phyloP scores from a whole-genome alignment of 2,329 filamentous ascomycete species.

The Colletotrichum incanum region DNA sequence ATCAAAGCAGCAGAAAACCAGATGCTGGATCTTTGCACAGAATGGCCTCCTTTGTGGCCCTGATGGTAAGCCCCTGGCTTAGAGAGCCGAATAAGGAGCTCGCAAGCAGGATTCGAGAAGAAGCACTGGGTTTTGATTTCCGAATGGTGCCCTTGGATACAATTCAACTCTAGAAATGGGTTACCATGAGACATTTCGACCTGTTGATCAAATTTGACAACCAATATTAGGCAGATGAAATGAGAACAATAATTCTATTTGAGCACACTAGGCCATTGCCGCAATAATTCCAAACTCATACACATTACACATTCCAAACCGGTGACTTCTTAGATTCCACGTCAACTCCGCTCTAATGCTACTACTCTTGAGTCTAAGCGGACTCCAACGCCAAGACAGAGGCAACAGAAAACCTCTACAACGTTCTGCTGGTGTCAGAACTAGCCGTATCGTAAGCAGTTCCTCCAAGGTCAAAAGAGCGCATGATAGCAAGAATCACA shows the following conservation, averaged over 20 bases:
- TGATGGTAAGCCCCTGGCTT: no score
- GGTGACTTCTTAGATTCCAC: not conserved
- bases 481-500: constrained; percentile 75
- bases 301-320: not conserved
- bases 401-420: not conserved
- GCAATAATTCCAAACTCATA: not conserved
- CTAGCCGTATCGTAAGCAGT: constrained; percentile 42
- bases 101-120: no score
- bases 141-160: no score
- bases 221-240: not conserved
- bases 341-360: constrained; percentile 5
- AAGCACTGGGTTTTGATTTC: no score
- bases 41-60: no score
- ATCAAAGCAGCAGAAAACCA: no score
- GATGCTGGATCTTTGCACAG: no score
- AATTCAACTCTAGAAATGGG: not conserved
- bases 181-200: not conserved
- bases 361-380: not conserved
- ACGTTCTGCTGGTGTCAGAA: constrained; percentile 25
- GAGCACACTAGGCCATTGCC: no score
- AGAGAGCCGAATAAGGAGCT: no score
- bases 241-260: not conserved
- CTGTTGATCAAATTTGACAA: not conserved
- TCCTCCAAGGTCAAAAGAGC: constrained; percentile 69
- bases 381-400: not conserved